These are phyloP conservation scores for Fusarium guadeloupense DNA, from an alignment of 2,329 filamentous ascomycete species.

Conservation along the genomic window DNA sequence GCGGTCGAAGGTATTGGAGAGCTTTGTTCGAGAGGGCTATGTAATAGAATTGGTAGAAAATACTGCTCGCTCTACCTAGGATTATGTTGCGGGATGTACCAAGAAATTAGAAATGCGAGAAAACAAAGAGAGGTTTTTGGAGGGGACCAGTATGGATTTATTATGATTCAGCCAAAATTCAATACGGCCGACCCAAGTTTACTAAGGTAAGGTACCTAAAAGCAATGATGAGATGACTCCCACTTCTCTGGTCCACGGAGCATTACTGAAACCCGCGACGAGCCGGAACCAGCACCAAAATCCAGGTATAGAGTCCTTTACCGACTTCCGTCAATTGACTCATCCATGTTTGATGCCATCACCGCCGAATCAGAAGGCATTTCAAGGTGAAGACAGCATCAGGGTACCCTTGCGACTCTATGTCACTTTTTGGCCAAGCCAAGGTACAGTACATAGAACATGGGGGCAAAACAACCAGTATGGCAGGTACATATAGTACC, in stretches of 20 bases:
- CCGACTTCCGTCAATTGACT: constrained; percentile 43
- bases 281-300: constrained; percentile 37
- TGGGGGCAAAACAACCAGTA: constrained; percentile 14
- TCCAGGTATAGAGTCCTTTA: constrained; percentile 25
- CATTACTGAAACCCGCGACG: constrained; percentile 35
- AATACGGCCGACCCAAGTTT: too few species aligned
- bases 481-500: not conserved
- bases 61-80: constrained; percentile 14
- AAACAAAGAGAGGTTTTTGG: not conserved
- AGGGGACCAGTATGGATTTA: constrained; percentile 32
- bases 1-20: constrained; percentile 15
- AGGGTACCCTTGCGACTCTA: constrained; percentile 32
- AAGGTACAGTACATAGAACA: constrained; percentile 16
- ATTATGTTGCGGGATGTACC: too few species aligned
- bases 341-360: constrained; percentile 26
- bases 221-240: constrained; percentile 36
- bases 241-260: constrained; percentile 6
- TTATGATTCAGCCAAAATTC: constrained; percentile 22
- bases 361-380: constrained; percentile 29
- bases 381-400: constrained; percentile 8
- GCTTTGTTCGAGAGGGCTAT: constrained; percentile 6
- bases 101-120: not conserved
- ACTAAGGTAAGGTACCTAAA: too few species aligned
- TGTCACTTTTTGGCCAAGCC: constrained; percentile 14
- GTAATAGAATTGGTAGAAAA: not conserved